phyloP scores from a whole-genome alignment of 2,329 filamentous ascomycete genomes.

The Aspergillus ruber region DNA sequence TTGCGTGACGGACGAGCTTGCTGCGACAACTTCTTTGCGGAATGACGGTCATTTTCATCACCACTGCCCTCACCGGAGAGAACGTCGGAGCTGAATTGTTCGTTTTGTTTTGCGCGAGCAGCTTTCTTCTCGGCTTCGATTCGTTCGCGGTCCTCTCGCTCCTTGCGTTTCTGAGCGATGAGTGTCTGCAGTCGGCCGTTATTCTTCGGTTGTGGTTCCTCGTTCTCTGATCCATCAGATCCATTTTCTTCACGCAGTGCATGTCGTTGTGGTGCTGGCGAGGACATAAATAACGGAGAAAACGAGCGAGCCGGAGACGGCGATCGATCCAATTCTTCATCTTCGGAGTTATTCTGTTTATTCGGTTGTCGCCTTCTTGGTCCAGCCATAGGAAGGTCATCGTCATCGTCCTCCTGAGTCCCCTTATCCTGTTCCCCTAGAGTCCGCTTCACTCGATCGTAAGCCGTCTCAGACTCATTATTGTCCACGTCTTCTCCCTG shows the following conservation, averaged over 20 bases:
- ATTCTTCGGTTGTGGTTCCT: conserved; percentile 25
- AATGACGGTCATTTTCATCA: conserved; percentile 53
- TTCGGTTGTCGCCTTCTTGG: conserved; percentile 27
- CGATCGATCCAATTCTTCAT: conserved; percentile 20
- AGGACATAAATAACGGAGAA: conserved; percentile 43
- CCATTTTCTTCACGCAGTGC: conserved; percentile 12
- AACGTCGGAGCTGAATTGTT: conserved; percentile 34
- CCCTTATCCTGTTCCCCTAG: conserved; percentile 12
- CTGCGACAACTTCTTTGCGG: conserved; percentile 63
- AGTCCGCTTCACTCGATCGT: conserved; percentile 32
- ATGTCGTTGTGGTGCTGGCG: conserved; percentile 11
- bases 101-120: conserved; percentile 24
- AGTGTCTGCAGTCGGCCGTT: conserved; percentile 64
- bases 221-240: conserved; percentile 16
- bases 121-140: conserved; percentile 39
- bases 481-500: conserved; percentile 8
- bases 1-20: conserved; percentile 64
- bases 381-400: conserved; percentile 25
- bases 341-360: conserved; percentile 19
- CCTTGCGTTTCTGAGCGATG: conserved; percentile 65
- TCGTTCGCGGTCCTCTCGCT: conserved; percentile 62
- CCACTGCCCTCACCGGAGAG: conserved; percentile 49
- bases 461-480: conserved; percentile 30
- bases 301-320: conserved; percentile 19
- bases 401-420: conserved; percentile 10